Evolutionary conservation across 2,329 filamentous ascomycete species (phyloP).

Genomic region (Alternaria sp.): DNA sequence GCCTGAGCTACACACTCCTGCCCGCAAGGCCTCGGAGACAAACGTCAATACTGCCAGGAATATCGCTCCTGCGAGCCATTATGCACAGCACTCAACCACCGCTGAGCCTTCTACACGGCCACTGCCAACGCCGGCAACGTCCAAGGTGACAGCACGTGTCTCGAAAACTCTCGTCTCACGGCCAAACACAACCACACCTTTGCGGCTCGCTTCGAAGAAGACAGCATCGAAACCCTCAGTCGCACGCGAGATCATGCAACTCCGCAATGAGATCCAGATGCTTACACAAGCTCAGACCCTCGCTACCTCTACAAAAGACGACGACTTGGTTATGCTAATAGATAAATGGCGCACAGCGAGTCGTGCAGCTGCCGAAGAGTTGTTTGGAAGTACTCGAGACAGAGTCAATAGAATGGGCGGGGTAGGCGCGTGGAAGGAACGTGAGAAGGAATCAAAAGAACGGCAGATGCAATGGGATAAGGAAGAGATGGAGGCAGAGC

Average conservation of each 20-base stretch:
- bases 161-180: constrained; percentile 26
- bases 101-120: background rate
- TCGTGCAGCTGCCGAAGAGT: constrained; percentile 71
- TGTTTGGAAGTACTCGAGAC: constrained; percentile 68
- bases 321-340: constrained; percentile 65
- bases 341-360: constrained; percentile 68
- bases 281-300: constrained; percentile 53
- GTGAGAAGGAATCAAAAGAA: constrained; percentile 46
- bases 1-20: constrained; percentile 20
- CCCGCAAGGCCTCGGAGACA: background rate
- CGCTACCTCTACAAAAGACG: constrained; percentile 53
- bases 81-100: background rate
- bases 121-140: constrained; percentile 10
- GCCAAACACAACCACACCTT: constrained; percentile 19
- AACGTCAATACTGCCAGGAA: background rate
- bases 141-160: constrained; percentile 8
- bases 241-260: constrained; percentile 42
- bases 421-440: constrained; percentile 62
- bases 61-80: constrained; percentile 2
- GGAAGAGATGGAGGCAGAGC: constrained; percentile 48
- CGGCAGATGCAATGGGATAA: constrained; percentile 50
- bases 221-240: constrained; percentile 34
- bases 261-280: constrained; percentile 51
- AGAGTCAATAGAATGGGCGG: constrained; percentile 70
- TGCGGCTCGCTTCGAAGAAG: constrained; percentile 23